Evolutionary conservation across 73 alveolate species (phyloP).

Genomic region (Paramecium bursaria): DNA sequence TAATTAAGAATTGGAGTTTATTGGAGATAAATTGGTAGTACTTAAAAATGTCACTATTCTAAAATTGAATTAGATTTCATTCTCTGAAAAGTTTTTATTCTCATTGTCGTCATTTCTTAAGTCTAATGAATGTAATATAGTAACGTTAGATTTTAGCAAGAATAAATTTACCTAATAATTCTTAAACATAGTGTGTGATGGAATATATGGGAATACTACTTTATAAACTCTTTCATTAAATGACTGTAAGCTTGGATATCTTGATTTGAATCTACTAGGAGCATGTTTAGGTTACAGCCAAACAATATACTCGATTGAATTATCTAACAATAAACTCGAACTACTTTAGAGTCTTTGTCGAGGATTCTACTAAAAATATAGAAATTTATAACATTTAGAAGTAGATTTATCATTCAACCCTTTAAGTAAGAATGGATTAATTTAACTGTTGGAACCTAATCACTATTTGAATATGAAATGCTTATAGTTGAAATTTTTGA

Average conservation of each 20-base stretch:
- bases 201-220: constrained; percentile 10
- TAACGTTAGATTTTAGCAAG: constrained; percentile 47
- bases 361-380: no score
- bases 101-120: no score
- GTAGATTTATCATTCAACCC: no score
- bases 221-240: constrained; percentile 3
- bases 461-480: neutral
- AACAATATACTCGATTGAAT: constrained; percentile 26
- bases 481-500: no score
- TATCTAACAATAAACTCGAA: neutral
- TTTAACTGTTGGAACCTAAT: no score
- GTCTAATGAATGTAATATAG: no score
- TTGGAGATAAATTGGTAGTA: neutral
- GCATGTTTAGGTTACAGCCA: neutral
- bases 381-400: no score
- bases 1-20: constrained; percentile 1
- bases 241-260: constrained; percentile 31
- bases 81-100: neutral
- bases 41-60: constrained; percentile 17
- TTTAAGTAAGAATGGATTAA: no score
- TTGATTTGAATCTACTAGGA: constrained; percentile 21
- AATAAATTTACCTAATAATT: constrained; percentile 12
- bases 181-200: constrained; percentile 14
- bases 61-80: constrained; percentile 46
- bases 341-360: no score